Evolutionary conservation across 441 rosid species (phyloP).

Genomic region (Adansonia grandidieri): DNA sequence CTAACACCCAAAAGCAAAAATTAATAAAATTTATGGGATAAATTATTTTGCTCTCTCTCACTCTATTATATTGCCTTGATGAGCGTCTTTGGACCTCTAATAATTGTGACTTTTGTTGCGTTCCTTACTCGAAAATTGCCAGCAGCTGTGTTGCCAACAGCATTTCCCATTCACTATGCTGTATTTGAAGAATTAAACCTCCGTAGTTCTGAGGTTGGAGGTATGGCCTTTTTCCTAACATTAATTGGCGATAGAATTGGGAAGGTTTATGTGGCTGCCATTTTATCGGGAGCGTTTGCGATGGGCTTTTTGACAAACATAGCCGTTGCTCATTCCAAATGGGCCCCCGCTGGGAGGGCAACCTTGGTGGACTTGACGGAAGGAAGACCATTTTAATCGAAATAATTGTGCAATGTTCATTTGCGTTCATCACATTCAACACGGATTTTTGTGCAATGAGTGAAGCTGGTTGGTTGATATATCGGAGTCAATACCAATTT

Average conservation of each 20-base stretch:
- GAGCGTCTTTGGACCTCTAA: constrained; percentile 41
- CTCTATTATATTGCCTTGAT: constrained; percentile 34
- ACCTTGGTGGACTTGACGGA: constrained; percentile 47
- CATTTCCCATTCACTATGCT: constrained; percentile 63
- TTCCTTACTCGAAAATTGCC: constrained; percentile 32
- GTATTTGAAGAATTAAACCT: constrained; percentile 66
- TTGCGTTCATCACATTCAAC: constrained; percentile 49
- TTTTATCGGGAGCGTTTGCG: constrained; percentile 47
- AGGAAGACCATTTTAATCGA: constrained; percentile 59
- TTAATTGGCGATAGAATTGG: constrained; percentile 52
- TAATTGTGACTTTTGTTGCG: constrained; percentile 20
- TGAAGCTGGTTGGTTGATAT: background rate
- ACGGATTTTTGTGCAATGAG: constrained; percentile 44
- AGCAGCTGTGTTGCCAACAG: constrained; percentile 41
- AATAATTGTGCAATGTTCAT: constrained; percentile 61
- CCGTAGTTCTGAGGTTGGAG: constrained; percentile 77
- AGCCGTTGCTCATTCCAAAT: constrained; percentile 57
- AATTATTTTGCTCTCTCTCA: too few relatives aligned
- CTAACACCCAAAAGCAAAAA: background rate
- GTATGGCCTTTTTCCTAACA: constrained; percentile 52
- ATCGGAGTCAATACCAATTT: too few relatives aligned
- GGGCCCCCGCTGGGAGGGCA: constrained; percentile 63
- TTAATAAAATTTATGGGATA: constrained; percentile 37
- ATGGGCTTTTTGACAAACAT: constrained; percentile 48
- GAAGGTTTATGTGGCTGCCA: constrained; percentile 37